A percentile compares a stretch with the other conserved stretches of the same genome.
These are phyloP conservation scores for Pichia exigua DNA, from an alignment of 805 yeast genomes.

Conservation along the genomic window DNA sequence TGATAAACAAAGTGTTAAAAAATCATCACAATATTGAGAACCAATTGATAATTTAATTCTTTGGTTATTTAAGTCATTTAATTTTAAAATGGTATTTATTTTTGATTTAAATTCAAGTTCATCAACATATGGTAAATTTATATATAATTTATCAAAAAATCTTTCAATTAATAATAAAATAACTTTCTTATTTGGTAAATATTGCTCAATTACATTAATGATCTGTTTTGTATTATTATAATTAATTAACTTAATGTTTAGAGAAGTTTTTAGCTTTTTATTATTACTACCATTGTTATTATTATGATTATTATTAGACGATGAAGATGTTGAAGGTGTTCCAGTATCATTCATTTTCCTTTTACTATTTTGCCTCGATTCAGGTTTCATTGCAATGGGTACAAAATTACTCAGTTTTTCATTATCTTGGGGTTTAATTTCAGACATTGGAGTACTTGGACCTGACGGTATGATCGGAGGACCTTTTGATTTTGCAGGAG, in stretches of 20 bases:
- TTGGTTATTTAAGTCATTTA: conserved; percentile 27
- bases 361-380: conserved; percentile 12
- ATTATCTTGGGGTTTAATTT: conserved; percentile 12
- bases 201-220: conserved; percentile 33
- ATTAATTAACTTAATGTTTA: conserved; percentile 29
- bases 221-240: conserved; percentile 35
- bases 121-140: conserved; percentile 61
- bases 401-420: conserved; percentile 13
- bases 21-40: conserved; percentile 34
- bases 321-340: background rate
- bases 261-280: conserved; percentile 25
- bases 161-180: conserved; percentile 51
- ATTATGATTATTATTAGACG: background rate
- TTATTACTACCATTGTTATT: conserved; percentile 14
- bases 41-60: conserved; percentile 25
- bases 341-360: conserved; percentile 1
- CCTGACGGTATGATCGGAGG: conserved; percentile 6
- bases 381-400: conserved; percentile 16
- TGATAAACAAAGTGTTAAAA: conserved; percentile 43
- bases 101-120: conserved; percentile 42
- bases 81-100: conserved; percentile 39
- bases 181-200: conserved; percentile 46
- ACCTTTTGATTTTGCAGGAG: conserved; percentile 7
- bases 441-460: conserved; percentile 16
- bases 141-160: conserved; percentile 52